Conservation (phyloP, 805 yeast species). For the Jamesozyma jinghongensis region DNA sequence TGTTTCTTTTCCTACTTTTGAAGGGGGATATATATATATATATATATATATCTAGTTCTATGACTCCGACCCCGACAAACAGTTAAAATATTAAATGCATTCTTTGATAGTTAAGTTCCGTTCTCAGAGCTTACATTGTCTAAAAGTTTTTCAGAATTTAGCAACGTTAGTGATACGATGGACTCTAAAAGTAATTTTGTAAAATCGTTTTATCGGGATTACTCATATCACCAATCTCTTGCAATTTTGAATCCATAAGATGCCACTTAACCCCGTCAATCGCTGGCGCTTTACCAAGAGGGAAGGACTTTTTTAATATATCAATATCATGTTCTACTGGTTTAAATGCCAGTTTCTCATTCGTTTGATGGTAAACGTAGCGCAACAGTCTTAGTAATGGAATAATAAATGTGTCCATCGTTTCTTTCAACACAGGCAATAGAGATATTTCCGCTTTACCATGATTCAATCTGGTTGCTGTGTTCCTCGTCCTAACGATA, state of each 20-base stretch:
- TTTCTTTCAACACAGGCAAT: slow-evolving; percentile 18
- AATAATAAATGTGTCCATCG: slow-evolving; percentile 21
- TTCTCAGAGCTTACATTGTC: background rate
- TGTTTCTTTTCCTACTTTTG: no score
- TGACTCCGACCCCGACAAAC: no score
- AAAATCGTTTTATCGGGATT: background rate
- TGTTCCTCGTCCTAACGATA: slow-evolving; percentile 1
- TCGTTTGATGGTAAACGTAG: slow-evolving; percentile 24
- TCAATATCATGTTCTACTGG: slow-evolving; percentile 13
- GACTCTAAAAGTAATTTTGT: background rate
- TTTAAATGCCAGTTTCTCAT: slow-evolving; percentile 24
- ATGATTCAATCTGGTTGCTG: background rate
- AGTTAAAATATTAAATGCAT: no score
- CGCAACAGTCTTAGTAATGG: slow-evolving; percentile 21
- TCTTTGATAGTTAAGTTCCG: no score
- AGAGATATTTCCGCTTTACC: slow-evolving; percentile 3
- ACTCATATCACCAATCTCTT: background rate
- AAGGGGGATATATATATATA: no score
- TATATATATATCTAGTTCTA: no score
- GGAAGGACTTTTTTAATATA: slow-evolving; percentile 12
- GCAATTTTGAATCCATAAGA: slow-evolving; percentile 8
- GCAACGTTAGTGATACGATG: background rate
- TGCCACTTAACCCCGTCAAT: slow-evolving; percentile 18
- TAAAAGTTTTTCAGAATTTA: background rate
- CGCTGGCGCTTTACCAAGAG: slow-evolving; percentile 23